Conservation (phyloP, 2,329 filamentous ascomycete genomes). For the Botryotinia calthae region DNA sequence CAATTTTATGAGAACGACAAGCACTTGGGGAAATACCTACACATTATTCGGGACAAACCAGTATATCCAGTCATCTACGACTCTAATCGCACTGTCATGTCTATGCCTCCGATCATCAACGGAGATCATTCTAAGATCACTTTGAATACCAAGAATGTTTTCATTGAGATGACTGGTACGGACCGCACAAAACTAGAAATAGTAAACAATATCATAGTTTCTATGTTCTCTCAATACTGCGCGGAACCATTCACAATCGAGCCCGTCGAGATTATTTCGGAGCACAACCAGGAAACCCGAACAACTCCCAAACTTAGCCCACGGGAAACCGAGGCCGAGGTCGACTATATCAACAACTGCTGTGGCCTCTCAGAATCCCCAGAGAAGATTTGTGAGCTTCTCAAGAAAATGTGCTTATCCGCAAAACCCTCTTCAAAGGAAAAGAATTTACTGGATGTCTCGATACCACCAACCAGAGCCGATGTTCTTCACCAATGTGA, state of each 20-base stretch:
- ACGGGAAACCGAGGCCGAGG: constrained; percentile 74
- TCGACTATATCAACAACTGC: constrained; percentile 91
- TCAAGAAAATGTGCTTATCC: constrained; percentile 86
- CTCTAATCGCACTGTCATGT: constrained; percentile 81
- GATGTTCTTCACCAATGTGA: constrained; percentile 96
- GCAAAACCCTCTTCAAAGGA: constrained; percentile 71
- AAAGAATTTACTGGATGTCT: constrained; percentile 72
- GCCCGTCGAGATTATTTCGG: constrained; percentile 86
- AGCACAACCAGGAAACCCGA: constrained; percentile 82
- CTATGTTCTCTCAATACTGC: constrained; percentile 96
- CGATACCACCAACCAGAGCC: constrained; percentile 83
- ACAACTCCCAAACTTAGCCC: constrained; percentile 78
- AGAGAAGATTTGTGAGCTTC: constrained; percentile 71
- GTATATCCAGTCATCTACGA: constrained; percentile 97
- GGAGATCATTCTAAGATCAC: constrained; percentile 95
- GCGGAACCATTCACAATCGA: constrained; percentile 88
- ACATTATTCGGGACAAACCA: constrained; percentile 90
- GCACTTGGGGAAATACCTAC: constrained; percentile 83
- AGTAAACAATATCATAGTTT: constrained; percentile 89
- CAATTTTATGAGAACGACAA: constrained; percentile 92
- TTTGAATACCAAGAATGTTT: constrained; percentile 84
- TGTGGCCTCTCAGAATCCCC: constrained; percentile 77
- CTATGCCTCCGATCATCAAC: constrained; percentile 96
- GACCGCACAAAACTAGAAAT: constrained; percentile 96
- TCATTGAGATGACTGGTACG: constrained; percentile 95